Base-by-base conservation (phyloP, 2,329 filamentous ascomycete genomes). In the Aureobasidium sp. region DNA sequence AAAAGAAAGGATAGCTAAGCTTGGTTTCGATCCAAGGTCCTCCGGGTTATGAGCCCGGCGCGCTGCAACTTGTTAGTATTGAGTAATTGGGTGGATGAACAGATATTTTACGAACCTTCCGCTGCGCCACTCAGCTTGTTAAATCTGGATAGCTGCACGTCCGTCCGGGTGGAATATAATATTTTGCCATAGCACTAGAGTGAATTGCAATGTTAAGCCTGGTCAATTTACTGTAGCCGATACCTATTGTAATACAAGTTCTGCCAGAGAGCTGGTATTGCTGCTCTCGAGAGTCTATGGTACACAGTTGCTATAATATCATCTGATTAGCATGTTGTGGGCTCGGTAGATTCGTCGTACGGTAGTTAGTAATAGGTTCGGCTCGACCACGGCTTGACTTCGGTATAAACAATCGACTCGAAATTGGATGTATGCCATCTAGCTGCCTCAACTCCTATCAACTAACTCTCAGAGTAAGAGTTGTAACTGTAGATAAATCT, bases 1-100 rank as follows among this genome's bases (percentile, higher is more conserved):
- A 57, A 57, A 57, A 55, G 27, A 61, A 59, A 38, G 29, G 21
- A 40, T 64, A 65, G 64, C 64, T 65, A 61, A 63, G 61, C 33
- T 49, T 61, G 63, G 64, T 65, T 65, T 65, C 64, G 64, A 65
- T 65, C 64, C 63, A 60, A 47, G 25, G 64, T 43, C 63, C 64
- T 65, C 63, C 64, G 64, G 64, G 64, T 65, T 64, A 65, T 65
- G 64, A 65, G 64, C 64, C 64, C 64, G 64, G 64, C 64, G 60
- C 60, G 60, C 63, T 64, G 8, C 21, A 33, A 31, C 11, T 38
- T 25, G 33, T 38, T 37, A 51, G 49, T 25, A 7, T 23, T 37
- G 31, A 27, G 31, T 51, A n/a, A 29, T 29, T 19, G 27, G 13
- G 2, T 13, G 21, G 8, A 2, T 13, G 33, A 35, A 15, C 15